Base-by-base conservation (phyloP, 345 rosid genomes). In the Hibiscus syriacus region DNA sequence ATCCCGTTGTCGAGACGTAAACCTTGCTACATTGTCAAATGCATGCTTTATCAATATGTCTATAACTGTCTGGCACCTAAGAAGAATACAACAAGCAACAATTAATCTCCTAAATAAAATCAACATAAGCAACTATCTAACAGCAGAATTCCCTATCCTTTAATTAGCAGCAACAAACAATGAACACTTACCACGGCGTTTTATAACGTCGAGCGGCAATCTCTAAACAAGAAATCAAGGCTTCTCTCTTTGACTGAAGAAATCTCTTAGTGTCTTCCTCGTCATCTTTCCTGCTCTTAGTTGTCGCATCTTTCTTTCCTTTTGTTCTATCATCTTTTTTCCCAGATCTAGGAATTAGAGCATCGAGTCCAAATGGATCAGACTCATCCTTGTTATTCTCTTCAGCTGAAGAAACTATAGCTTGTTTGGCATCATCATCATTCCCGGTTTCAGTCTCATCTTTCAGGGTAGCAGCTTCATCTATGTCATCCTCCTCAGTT, bases 1-100 rank as follows among this genome's bases (percentile, higher is more conserved):
- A 74, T 78, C 90, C 72, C 99, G 87, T 70, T 91, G 99, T 29
- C 45, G 78, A 46, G 87, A 76, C 6, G 96, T 91, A 82, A 94
- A 91, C 76, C 87, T 94, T 26, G 80, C 66, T 61, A 85, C n/a
- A n/a, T n/a, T n/a, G n/a, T n/a, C n/a, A n/a, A n/a, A n/a, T n/a
- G n/a, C n/a, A n/a, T n/a, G n/a, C n/a, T n/a, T n/a, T n/a, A n/a
- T n/a, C n/a, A n/a, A n/a, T 76, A 94, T 94, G 81, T 91, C 99
- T 78, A 94, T 89, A 58, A 80, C 92, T 1, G 95, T 94, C 80
- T 94, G 99, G 70, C 99, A 94, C 99, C 97, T 94, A 80, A 54
- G 59, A 80, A 66, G 43, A 55, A 69, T 55, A 22, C 12, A 13
- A 30, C 45, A 29, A 11, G 43, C 13, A n/a, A n/a, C 13, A 55